Base-by-base conservation (phyloP, 805 yeast genomes). In the Starmerella bombicola region DNA sequence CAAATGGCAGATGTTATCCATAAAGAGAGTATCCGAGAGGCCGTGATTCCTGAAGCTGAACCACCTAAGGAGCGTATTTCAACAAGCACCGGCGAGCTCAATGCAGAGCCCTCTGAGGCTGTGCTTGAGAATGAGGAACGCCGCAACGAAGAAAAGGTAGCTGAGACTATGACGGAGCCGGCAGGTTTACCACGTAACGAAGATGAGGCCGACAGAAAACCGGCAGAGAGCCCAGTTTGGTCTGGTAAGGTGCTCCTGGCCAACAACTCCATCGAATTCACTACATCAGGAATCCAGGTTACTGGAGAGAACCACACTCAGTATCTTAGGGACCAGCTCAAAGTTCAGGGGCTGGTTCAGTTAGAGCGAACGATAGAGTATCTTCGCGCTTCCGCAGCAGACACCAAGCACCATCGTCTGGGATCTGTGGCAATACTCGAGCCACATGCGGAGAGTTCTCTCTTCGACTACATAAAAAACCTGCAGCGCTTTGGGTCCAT, bases 51-150 rank as follows among this genome's bases (percentile, higher is more conserved):
- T 32, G 68, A 60, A 19, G 73, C 71, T 28, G 71, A 67, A 17
- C 46, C 42, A 24, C 42, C 46, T 10, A 22, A 4, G 31, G 45
- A 73, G 71, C 29, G 70, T 66, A 30, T 73, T 67, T 24, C 84
- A 84, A 15, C 69, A 76, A 31, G 17, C 22, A 37, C 33, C 73
- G 82, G 49, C 68, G 83, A 50, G 69, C 84, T 52, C 82, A 95
- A 3, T 94, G 84, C 57, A 81, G 80, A 57, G 95, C 95, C 20
- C 94, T 85, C 45, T 25, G 19, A 25, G 46, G 86, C 80, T 54
- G 58, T 80, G n/a, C 68, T 82, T 5, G 93, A 80, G 41, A 64
- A 59, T 31, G 72, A 67, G 19, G 71, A 67, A 30, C 32, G 16
- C 13, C 24, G 25, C 25, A 35, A 40, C 24, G 38, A 40, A 19